phyloP scores from a whole-genome alignment of 2,329 filamentous ascomycete species.

The Ceratocystis cacaofunesta region DNA sequence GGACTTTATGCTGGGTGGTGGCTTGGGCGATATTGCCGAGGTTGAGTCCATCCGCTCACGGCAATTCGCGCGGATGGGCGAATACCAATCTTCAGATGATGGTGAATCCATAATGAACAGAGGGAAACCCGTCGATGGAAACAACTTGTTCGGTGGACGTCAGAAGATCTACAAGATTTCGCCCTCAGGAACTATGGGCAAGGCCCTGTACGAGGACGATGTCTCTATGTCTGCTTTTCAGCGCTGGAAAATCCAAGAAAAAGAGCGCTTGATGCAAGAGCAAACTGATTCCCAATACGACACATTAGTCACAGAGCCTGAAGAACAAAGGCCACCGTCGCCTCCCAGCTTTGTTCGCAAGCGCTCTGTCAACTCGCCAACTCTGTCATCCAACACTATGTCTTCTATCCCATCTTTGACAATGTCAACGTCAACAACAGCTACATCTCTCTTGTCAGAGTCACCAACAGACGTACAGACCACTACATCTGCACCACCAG shows the following conservation, averaged over 20 bases:
- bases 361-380: neutral
- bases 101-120: conserved; percentile 74
- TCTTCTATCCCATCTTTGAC: conserved; percentile 23
- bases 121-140: conserved; percentile 71
- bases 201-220: conserved; percentile 73
- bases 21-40: conserved; percentile 72
- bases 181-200: conserved; percentile 40
- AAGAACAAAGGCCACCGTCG: conserved; percentile 5
- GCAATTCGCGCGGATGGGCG: conserved; percentile 45
- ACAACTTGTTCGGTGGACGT: conserved; percentile 82
- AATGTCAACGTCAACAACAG: conserved; percentile 25
- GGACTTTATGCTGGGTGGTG: conserved; percentile 48
- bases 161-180: conserved; percentile 91
- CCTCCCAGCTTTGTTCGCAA: neutral
- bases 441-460: conserved; percentile 3
- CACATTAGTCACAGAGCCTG: neutral
- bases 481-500: neutral
- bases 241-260: conserved; percentile 50
- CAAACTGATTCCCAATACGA: neutral
- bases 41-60: conserved; percentile 62
- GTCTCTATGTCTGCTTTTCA: conserved; percentile 70
- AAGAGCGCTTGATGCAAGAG: conserved; percentile 29
- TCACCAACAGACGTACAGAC: neutral
- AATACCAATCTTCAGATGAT: conserved; percentile 57
- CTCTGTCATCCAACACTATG: neutral